These are phyloP conservation scores for Neurospora tetrasperma DNA, from an alignment of 495 filamentous ascomycete genomes.

Conservation along the genomic window DNA sequence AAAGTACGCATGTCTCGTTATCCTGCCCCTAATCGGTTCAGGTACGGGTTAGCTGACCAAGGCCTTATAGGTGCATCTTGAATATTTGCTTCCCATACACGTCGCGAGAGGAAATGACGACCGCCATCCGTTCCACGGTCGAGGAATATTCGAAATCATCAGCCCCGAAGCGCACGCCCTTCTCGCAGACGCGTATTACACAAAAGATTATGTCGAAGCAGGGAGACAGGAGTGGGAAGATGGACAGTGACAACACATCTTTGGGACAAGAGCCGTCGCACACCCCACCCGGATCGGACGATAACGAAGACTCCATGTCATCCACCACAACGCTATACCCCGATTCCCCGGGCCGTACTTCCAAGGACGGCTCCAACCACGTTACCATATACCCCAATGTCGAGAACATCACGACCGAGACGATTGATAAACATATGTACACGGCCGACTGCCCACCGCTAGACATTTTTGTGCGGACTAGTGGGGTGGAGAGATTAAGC, in stretches of 20 bases:
- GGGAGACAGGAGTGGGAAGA: conserved; percentile 35
- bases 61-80: conserved; percentile 52
- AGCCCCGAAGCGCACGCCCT: conserved; percentile 50
- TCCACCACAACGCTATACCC: conserved; percentile 36
- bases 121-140: conserved; percentile 80
- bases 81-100: conserved; percentile 99
- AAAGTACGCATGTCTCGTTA: conserved; percentile 36
- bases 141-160: conserved; percentile 65
- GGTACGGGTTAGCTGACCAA: conserved; percentile 8
- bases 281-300: conserved; percentile 24
- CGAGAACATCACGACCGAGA: conserved; percentile 75
- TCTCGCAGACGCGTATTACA: conserved; percentile 77
- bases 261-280: conserved; percentile 10
- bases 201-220: conserved; percentile 63
- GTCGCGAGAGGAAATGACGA: conserved; percentile 88
- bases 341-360: conserved; percentile 38
- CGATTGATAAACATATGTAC: conserved; percentile 68
- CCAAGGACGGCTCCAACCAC: conserved; percentile 14
- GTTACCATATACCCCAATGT: conserved; percentile 44
- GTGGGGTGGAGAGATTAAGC: conserved; percentile 80
- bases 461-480: conserved; percentile 82
- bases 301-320: conserved; percentile 47
- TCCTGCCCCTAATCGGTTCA: neutral
- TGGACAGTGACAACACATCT: conserved; percentile 11
- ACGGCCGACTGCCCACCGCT: conserved; percentile 77